Percentiles rank a stretch among this genome's conserved stretches.
Conservation (phyloP, 2,329 filamentous ascomycete genomes). For the Fonsecaea nubica region DNA sequence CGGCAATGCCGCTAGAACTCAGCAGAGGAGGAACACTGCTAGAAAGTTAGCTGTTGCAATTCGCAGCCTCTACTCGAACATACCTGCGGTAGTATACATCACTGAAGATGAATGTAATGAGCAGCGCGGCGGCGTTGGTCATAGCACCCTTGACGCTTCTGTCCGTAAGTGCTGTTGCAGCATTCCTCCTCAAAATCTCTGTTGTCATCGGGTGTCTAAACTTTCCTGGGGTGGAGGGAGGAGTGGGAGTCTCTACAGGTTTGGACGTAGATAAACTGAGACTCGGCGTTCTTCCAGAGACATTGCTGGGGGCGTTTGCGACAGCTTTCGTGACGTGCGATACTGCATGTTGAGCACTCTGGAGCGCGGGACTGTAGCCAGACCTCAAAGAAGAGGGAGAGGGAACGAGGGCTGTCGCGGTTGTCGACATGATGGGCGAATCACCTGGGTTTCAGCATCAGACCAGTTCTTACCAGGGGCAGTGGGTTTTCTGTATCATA, state of each 20-base stretch:
- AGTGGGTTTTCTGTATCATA: not conserved
- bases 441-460: slow-evolving; percentile 2
- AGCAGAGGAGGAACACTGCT: slow-evolving; percentile 46
- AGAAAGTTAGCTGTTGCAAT: slow-evolving; percentile 31
- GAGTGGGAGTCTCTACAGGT: slow-evolving; percentile 37
- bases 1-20: slow-evolving; percentile 45
- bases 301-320: slow-evolving; percentile 11
- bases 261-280: slow-evolving; percentile 13
- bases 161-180: slow-evolving; percentile 78
- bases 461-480: not conserved
- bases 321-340: slow-evolving; percentile 15
- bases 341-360: slow-evolving; percentile 17
- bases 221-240: slow-evolving; percentile 65
- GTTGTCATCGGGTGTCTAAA: slow-evolving; percentile 90
- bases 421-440: slow-evolving; percentile 30
- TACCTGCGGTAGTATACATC: slow-evolving; percentile 36
- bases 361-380: slow-evolving; percentile 20
- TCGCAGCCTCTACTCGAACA: not conserved
- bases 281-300: slow-evolving; percentile 13
- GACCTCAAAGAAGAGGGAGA: slow-evolving; percentile 17
- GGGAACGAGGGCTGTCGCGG: slow-evolving; percentile 29
- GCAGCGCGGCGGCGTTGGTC: slow-evolving; percentile 68
- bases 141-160: slow-evolving; percentile 74
- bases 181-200: slow-evolving; percentile 83
- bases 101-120: slow-evolving; percentile 55